A percentile compares a stretch with the other conserved stretches of the same genome.
These are phyloP conservation scores for Guadua angustifolia DNA, from an alignment of 176 grass and related monocot species.

Conservation along the genomic window DNA sequence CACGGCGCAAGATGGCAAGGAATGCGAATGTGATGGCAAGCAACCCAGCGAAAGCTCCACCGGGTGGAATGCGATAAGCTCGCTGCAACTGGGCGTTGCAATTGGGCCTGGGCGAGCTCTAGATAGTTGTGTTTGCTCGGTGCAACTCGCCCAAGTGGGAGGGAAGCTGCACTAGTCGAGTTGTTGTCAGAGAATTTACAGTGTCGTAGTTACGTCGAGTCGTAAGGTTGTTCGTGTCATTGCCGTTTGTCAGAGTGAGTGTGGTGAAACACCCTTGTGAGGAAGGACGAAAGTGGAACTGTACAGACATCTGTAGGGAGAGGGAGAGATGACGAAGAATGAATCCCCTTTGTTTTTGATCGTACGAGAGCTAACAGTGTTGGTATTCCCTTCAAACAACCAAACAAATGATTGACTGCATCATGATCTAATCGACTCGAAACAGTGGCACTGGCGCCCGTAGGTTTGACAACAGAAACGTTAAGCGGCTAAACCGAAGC, in stretches of 20 bases:
- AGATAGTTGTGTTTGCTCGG: not conserved
- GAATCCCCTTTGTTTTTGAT: slow-evolving; percentile 40
- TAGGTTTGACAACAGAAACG: not conserved
- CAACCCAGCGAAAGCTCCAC: slow-evolving; percentile 36
- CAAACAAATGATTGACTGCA: not conserved
- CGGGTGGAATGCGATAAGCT: slow-evolving; percentile 41
- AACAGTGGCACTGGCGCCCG: not conserved
- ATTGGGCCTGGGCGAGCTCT: slow-evolving; percentile 12
- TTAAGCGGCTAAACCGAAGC: not conserved
- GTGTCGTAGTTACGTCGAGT: not conserved
- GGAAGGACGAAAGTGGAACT: not conserved
- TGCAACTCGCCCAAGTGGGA: slow-evolving; percentile 52
- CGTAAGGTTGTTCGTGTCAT: slow-evolving; percentile 2
- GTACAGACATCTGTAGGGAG: slow-evolving; percentile 48
- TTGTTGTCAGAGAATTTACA: slow-evolving; percentile 16
- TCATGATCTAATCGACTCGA: not conserved
- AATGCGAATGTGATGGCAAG: slow-evolving; percentile 8
- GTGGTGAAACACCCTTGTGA: not conserved
- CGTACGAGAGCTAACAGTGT: not conserved
- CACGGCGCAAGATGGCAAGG: slow-evolving; percentile 34
- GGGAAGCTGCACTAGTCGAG: not conserved
- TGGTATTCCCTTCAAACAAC: not conserved
- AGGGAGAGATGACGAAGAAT: slow-evolving; percentile 2
- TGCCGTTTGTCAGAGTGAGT: not conserved
- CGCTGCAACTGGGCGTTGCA: slow-evolving; percentile 35